These are phyloP conservation scores for Pulveroboletus sp. DNA, from an alignment of 768 basidiomycete species.

Conservation along the genomic window DNA sequence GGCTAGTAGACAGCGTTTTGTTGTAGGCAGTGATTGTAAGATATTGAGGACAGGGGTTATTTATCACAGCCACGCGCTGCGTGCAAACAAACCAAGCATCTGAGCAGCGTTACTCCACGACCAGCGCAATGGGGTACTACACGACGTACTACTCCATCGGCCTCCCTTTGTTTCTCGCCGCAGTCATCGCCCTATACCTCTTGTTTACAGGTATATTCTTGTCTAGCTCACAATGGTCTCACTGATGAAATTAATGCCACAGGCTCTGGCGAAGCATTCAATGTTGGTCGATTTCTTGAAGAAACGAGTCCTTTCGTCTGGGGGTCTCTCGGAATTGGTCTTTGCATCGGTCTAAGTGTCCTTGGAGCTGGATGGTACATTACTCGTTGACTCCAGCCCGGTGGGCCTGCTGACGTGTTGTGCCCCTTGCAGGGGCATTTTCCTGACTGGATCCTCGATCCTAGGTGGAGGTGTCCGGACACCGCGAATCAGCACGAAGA, in stretches of 20 bases:
- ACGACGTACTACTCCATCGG: constrained; percentile 60
- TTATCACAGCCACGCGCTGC: constrained; percentile 13
- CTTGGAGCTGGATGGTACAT: constrained; percentile 93
- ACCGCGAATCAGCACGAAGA: constrained; percentile 94
- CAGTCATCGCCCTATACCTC: constrained; percentile 76
- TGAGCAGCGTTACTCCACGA: not conserved
- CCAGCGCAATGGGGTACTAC: constrained; percentile 27
- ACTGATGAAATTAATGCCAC: constrained; percentile 2
- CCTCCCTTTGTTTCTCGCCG: constrained; percentile 58
- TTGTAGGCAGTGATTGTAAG: not conserved
- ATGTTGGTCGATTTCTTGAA: constrained; percentile 89
- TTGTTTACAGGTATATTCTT: constrained; percentile 74
- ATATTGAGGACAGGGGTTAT: constrained; percentile 9
- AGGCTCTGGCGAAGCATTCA: constrained; percentile 91
- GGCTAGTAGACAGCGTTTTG: not conserved
- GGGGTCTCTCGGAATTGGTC: constrained; percentile 85
- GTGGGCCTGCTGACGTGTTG: not conserved
- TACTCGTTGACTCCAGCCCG: not conserved
- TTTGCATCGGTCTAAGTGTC: constrained; percentile 92
- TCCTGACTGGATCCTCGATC: constrained; percentile 94
- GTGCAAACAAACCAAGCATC: constrained; percentile 8
- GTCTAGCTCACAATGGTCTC: not conserved
- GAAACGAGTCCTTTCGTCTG: constrained; percentile 92
- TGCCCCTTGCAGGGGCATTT: constrained; percentile 78
- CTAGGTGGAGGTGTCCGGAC: constrained; percentile 92